Base-by-base conservation (phyloP, 768 basidiomycete genomes). In the Lactarius pseudohatsudake region DNA sequence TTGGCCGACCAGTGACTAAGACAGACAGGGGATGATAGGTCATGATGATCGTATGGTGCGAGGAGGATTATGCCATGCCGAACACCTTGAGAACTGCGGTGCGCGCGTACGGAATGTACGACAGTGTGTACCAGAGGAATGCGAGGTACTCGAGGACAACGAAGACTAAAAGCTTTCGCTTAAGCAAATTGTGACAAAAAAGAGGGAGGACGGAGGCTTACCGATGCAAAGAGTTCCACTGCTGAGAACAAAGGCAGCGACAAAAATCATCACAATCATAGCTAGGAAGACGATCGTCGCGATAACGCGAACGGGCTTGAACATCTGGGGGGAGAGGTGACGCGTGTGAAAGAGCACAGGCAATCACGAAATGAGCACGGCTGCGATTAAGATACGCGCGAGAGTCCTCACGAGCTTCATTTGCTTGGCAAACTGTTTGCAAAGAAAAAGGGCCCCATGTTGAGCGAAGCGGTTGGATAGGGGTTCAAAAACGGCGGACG, bases 51-150 rank as follows among this genome's bases (percentile, higher is more conserved):
- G 55, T 22, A 53, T 1, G 15, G 50, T 50, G 30, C 9, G 53
- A 43, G 16, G 18, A 30, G n/a, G 28, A 57, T 32, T 54, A 62
- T 73, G 64, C 73, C 74, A 84, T 74, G 3, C 83, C 88, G 64
- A 92, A 80, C 38, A 85, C 75, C 75, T 86, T 92, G 65, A 85
- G 79, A 53, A 92, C 85, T 15, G 88, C 88, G 2, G 86, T 75
- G 62, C 94, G 84, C 2, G 95, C 95, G 72, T 96, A 96, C 3
- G 95, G 95, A 71, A 98, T 93, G 79, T 96, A 97, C 8, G 88
- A 90, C 36, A 91, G 77, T 59, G 84, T 86, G 75, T 91, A 96
- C 94, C 94, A 97, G 26, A 89, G 86, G 77, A 90, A 96, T 7
- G 94, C 95, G 64, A 96, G 81, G 76, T 92, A 96, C 76, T 96